Base-by-base conservation (phyloP, 139 green algal genomes). In the Mychonastes homosphaera region DNA sequence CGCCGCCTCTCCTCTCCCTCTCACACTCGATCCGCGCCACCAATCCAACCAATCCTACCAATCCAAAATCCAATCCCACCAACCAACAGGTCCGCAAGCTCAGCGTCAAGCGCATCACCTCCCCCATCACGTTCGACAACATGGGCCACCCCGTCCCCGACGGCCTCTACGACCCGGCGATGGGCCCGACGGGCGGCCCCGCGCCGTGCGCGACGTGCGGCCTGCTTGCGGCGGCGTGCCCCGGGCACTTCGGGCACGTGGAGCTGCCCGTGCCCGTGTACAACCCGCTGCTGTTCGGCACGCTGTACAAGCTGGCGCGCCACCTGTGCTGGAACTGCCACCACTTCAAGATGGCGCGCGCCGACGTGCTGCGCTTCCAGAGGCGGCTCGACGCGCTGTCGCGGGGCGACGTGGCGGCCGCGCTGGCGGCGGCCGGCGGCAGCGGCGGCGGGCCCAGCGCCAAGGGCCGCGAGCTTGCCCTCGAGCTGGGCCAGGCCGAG, bases 181-280 rank as follows among this genome's bases (percentile, higher is more conserved):
- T 98, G 50, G 92, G 92, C 0, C 89, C 92, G 10, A 63, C 88
- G 9, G 91, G 96, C 30, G 15, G 29, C 0, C 47, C 69, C 3
- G 75, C 62, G 27, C 70, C 63, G 86, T 91, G 60, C 62, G 60
- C 53, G 28, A 97, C 92, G 0, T 99, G 92, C 65, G 62, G 70
- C 2, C 80, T 94, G n/a, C 50, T 52, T 21, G 58, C 71, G 40
- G 52, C 56, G 18, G 53, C 74, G n/a, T 99, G 92, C 69, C 86
- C 87, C 4, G 92, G 92, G 2, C 92, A 99, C 70, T 98, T 97
- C 78, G 92, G 92, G 6, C 92, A 96, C 76, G 81, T 99, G 12
- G 89, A 96, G 53, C 75, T 99, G 59, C 79, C 88, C 3, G 79
- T 97, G 34, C 87, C 89, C 0, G 82, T 97, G n/a, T 99, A 97